Evolutionary conservation across 805 yeast genomes (phyloP).

Genomic region (Yamadazyma tumulicola): DNA sequence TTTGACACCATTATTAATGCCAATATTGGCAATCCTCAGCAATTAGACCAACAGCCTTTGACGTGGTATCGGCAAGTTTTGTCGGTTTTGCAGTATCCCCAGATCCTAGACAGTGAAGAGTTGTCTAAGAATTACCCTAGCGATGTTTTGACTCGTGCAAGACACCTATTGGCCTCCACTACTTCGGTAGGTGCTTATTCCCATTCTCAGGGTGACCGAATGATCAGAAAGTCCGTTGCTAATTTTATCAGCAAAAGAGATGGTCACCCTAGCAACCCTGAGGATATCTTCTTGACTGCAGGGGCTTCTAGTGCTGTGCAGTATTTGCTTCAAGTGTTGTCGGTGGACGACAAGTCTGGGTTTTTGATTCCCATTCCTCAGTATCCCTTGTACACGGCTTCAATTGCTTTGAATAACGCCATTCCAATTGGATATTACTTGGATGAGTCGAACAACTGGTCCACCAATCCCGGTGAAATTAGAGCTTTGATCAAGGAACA

Average conservation of each 20-base stretch:
- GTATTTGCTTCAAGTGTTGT: slow-evolving; percentile 66
- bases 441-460: slow-evolving; percentile 81
- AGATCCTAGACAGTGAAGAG: slow-evolving; percentile 35
- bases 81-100: slow-evolving; percentile 83
- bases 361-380: slow-evolving; percentile 95
- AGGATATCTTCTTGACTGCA: slow-evolving; percentile 77
- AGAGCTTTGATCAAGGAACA: slow-evolving; percentile 51
- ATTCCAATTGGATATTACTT: slow-evolving; percentile 83
- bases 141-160: slow-evolving; percentile 77
- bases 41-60: slow-evolving; percentile 87
- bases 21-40: slow-evolving; percentile 98
- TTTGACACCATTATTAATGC: slow-evolving; percentile 79
- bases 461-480: slow-evolving; percentile 68
- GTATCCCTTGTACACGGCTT: slow-evolving; percentile 96
- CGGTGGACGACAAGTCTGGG: slow-evolving; percentile 67
- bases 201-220: slow-evolving; percentile 80
- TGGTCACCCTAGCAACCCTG: slow-evolving; percentile 51
- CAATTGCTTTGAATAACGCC: slow-evolving; percentile 79
- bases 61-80: slow-evolving; percentile 94
- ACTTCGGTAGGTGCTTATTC: slow-evolving; percentile 96
- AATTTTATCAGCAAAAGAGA: slow-evolving; percentile 77
- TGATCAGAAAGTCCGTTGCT: slow-evolving; percentile 75
- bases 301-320: slow-evolving; percentile 97
- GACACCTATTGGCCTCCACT: slow-evolving; percentile 51
- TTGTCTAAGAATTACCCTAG: slow-evolving; percentile 41